Base-by-base conservation (phyloP, 2,329 filamentous ascomycete species). In the Cercospora canescens region DNA sequence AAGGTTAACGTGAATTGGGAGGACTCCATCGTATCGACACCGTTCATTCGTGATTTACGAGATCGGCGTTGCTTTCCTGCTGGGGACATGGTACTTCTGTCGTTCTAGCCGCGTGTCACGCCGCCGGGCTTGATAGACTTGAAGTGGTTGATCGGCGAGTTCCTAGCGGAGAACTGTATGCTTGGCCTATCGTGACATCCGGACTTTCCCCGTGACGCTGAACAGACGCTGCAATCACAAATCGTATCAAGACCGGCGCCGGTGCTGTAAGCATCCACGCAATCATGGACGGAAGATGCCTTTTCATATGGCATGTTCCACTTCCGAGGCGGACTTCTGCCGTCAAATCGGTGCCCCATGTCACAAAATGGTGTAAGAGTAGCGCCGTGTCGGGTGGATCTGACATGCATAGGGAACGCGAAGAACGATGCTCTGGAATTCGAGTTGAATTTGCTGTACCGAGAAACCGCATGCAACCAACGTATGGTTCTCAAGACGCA, bases 151-250 rank as follows among this genome's bases (percentile, higher is more conserved):
- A 60, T 48, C 57, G 14, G 55, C 55, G 21, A 39, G 9, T 8
- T 6, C 57, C 24, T 48, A 60, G 37, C 57, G 57, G 26, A 35
- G 34, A 12, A 59, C 24, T 28, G 14, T 28, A 14, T 16, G 32
- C 37, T 50, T 60, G 57, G 57, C 63, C 48, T 65, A 65, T 58
- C 58, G 45, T n/a, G 24, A 57, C n/a, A 14, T 16, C 50, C 57
- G 57, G 58, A 6, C 26, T 65, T 55, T 28, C n/a, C n/a, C 63
- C 57, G 57, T 37, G 24, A 28, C 21, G n/a, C 11, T 50, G 45
- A 28, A 50, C 45, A 50, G 6, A 7, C 14, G 24, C 14, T 28
- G 45, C 45, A 50, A 50, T 28, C 45, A 24, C 45, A n/a, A n/a
- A 24, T 50, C 45, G 45, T 50, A 28, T 50, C 45, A 50, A 30